Evolutionary conservation across 2,329 filamentous ascomycete species (phyloP).

Genomic region (Aspergillus neoniger): DNA sequence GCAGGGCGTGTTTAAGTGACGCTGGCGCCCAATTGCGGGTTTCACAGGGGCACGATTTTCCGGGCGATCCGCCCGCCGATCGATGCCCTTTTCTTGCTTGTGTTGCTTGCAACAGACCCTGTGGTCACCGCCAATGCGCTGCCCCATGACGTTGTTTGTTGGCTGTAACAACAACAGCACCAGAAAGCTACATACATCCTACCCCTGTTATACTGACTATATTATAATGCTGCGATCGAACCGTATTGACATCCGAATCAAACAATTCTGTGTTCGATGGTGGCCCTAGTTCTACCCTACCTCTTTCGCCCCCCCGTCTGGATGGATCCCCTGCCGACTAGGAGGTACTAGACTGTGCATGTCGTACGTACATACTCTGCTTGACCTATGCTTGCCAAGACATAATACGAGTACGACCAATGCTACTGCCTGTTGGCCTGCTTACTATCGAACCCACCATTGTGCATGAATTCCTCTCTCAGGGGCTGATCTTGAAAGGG

Average conservation of each 20-base stretch:
- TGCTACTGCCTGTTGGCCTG: not conserved
- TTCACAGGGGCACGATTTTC: slow-evolving; percentile 22
- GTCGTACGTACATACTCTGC: slow-evolving; percentile 1
- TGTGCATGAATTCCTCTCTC: not conserved
- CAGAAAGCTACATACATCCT: not conserved
- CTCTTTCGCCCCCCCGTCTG: not conserved
- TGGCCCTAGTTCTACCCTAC: not conserved
- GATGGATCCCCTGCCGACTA: not conserved
- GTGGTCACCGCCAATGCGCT: slow-evolving; percentile 3
- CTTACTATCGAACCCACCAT: not conserved
- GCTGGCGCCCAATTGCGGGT: slow-evolving; percentile 15
- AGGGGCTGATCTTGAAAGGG: not conserved
- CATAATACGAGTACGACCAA: slow-evolving; percentile 8
- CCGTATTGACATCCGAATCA: not conserved
- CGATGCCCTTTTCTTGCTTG: slow-evolving; percentile 18
- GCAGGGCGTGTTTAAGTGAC: slow-evolving; percentile 6
- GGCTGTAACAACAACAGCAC: too few relatives aligned
- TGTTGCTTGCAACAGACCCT: not conserved
- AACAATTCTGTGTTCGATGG: not conserved
- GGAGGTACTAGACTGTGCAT: slow-evolving; percentile 2
- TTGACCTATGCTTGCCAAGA: slow-evolving; percentile 1
- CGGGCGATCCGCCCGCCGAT: slow-evolving; percentile 29
- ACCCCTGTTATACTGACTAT: not conserved
- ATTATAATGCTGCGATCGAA: not conserved
- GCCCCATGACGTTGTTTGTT: slow-evolving; percentile 4